phyloP scores from a whole-genome alignment of 148 eudicot genomes.

The Talinum fruticosum region DNA sequence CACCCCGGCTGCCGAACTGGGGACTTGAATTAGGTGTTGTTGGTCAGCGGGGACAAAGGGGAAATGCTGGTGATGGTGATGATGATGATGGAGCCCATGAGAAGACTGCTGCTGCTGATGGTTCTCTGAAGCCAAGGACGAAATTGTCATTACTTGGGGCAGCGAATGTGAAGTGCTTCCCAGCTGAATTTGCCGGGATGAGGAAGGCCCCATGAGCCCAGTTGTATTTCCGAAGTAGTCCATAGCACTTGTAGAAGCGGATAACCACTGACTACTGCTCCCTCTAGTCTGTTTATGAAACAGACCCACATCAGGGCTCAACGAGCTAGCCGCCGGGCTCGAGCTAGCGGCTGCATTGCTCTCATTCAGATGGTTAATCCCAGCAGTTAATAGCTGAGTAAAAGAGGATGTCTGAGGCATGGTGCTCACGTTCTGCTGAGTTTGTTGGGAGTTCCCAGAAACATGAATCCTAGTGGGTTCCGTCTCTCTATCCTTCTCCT shows the following conservation, averaged over 20 bases:
- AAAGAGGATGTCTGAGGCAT: constrained; percentile 61
- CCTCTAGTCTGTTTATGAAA: constrained; percentile 28
- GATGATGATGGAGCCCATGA: constrained; percentile 19
- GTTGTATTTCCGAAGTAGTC: constrained; percentile 47
- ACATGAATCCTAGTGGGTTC: constrained; percentile 17
- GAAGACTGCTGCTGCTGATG: constrained; percentile 4
- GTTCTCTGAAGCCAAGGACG: constrained; percentile 23
- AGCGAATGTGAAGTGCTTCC: constrained; percentile 17
- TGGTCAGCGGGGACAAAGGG: constrained; percentile 37
- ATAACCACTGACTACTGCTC: constrained; percentile 31
- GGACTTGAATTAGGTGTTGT: constrained; percentile 33
- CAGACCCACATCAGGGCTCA: constrained; percentile 10
- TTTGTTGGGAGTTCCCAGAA: neutral
- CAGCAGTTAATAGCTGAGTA: constrained; percentile 71
- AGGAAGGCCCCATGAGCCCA: constrained; percentile 28
- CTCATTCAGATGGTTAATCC: constrained; percentile 33
- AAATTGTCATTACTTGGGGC: constrained; percentile 35
- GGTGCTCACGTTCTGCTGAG: constrained; percentile 26
- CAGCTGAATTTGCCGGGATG: neutral
- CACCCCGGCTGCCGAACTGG: constrained; percentile 3
- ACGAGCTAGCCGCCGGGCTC: constrained; percentile 28
- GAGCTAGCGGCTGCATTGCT: constrained; percentile 20
- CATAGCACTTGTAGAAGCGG: constrained; percentile 37
- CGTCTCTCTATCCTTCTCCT: constrained; percentile 57
- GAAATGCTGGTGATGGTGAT: constrained; percentile 45